Base-by-base conservation (phyloP, 345 rosid species). In the Psidium friedrichsthalianum region DNA sequence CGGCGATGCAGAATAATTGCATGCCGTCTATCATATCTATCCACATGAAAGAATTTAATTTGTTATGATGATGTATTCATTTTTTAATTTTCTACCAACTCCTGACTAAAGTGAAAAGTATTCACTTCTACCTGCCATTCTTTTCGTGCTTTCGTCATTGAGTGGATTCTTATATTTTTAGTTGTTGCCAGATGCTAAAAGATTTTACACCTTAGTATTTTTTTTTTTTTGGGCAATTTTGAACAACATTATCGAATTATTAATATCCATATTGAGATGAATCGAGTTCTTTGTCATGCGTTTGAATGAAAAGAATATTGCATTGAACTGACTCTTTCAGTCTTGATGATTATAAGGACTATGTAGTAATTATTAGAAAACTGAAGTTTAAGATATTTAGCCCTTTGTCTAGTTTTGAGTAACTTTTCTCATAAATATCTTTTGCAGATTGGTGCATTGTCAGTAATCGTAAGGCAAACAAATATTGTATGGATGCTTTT, bases 401-500 rank as follows among this genome's bases (percentile, higher is more conserved):
- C 27, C 25, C 54, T 82, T 82, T 51, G 40, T 82, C 3, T 81
- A 81, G 59, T 51, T 82, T 44, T 81, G 36, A 81, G 29, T 53
- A 36, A 53, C 55, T 56, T 82, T 82, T 82, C 83, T 82, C 22
- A 6, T 49, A 29, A 82, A 32, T 83, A 85, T 81, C 87, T 85
- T 11, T 61, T 89, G 90, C 97, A 96, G 99, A 91, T 96, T 89
- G 99, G 99, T 15, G 90, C 90, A 36, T 81, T 92, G 86, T 94
- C 98, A 21, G 92, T 97, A 88, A 58, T 90, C 69, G 88, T 94
- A 82, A 87, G 98, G 25, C 99, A 95, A 89, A 97, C 99, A 57
- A 97, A 97, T 90, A 86, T 96, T 59, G 88, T 97, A 86, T 96
- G 99, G 99, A 86, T 96, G 93, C 89, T 95, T 88, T 96, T 97